These are phyloP conservation scores for Petrea volubilis DNA, from an alignment of 257 asterid genomes.

Conservation along the genomic window DNA sequence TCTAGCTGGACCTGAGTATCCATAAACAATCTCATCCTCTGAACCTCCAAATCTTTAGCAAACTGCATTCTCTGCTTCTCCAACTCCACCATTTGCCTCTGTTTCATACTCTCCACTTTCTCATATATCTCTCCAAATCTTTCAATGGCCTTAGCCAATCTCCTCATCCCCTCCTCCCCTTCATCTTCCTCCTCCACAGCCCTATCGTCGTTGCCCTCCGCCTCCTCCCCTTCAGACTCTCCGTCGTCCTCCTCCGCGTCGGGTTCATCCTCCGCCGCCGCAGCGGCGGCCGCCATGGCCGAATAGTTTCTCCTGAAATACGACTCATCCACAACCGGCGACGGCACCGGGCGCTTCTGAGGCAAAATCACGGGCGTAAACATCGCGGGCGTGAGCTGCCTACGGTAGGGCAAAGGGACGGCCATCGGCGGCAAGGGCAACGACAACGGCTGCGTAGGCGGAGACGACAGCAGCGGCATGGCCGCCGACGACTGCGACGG, in stretches of 20 bases:
- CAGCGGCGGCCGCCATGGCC: conserved; percentile 72
- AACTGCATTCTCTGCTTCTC: conserved; percentile 90
- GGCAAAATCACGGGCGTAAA: conserved; percentile 49
- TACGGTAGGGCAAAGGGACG: conserved; percentile 33
- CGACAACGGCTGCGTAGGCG: conserved; percentile 15
- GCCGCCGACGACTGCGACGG: neutral
- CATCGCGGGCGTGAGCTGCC: conserved; percentile 23
- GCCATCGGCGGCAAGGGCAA: conserved; percentile 46
- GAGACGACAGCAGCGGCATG: conserved; percentile 32
- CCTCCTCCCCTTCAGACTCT: conserved; percentile 42
- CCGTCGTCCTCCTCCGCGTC: conserved; percentile 45
- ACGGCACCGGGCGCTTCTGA: conserved; percentile 59
- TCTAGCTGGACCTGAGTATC: conserved; percentile 71
- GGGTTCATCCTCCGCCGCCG: conserved; percentile 41
- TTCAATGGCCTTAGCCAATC: conserved; percentile 71
- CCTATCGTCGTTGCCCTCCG: conserved; percentile 30
- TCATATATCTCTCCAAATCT: conserved; percentile 75
- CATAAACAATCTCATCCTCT: conserved; percentile 77
- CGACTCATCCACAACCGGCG: conserved; percentile 42
- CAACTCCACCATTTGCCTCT: conserved; percentile 81
- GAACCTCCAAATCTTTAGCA: conserved; percentile 85
- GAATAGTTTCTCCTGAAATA: conserved; percentile 64
- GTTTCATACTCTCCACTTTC: conserved; percentile 77
- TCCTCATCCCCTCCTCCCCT: conserved; percentile 53
- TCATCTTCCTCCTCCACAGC: conserved; percentile 27